Evolutionary conservation across 305 asterid genomes (phyloP), one percentile per base, ranked within the genome.

Genomic region (Rubia tinctorum): DNA sequence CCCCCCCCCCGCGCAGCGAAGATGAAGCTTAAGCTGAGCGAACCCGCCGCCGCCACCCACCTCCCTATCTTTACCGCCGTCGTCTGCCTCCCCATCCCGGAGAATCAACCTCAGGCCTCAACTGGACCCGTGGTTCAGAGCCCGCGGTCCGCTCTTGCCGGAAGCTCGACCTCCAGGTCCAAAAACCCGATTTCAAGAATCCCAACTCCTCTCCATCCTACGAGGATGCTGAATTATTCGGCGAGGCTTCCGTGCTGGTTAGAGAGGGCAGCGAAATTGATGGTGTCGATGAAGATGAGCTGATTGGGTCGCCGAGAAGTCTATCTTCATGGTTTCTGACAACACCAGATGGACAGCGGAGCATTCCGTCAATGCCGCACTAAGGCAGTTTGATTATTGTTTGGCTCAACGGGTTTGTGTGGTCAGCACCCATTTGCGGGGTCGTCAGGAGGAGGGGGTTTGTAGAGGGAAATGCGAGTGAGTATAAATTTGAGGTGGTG

Each of bases 281-380:
- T 20, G 81, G 82, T 0, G 87, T 78, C 43, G 77, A 40, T 20
- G 83, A 77, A 14, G 73, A 69, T 82, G 95, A 82, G 17, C 75
- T 65, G 72, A 76, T 73, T 53, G 77, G 58, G 43, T 40, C 25
- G 81, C 77, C 4, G 88, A 78, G 75, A 91, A 91, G 82, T 71
- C 95, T 34, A 84, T 93, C 53, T 93, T 86, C 80, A 91, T 93
- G 95, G 90, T 93, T 5, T 93, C 97, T 12, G 97, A 93, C 71
- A 97, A 96, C 25, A 93, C 98, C 7, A 96, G 98, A 18, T 91
- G 98, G 98, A 91, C 97, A 83, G 96, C 81, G 82, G 98, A 91
- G 82, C 96, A 93, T 75, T 85, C 96, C 68, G 97, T 93, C 65
- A 87, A 67, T 45, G 96, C 98, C 14, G 98, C 98, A 66, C 80